Conservation (phyloP, 2,329 filamentous ascomycete species). For the Ceratocystis ficicola region DNA sequence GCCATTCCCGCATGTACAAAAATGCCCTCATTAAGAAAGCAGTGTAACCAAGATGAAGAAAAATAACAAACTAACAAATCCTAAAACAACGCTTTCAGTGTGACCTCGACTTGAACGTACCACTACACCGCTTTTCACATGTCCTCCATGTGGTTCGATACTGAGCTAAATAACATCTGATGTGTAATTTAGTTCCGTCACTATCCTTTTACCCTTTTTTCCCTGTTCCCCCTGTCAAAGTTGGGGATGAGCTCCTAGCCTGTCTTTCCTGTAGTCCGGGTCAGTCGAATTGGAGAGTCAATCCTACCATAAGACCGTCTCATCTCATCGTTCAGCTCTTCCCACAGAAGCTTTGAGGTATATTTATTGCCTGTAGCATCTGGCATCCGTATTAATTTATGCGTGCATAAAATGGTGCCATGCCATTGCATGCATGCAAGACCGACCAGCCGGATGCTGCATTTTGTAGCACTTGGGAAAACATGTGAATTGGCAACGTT, state of each 20-base stretch:
- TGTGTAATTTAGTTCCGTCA: neutral
- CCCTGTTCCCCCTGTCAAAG: neutral
- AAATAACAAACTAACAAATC: neutral
- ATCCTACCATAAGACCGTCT: neutral
- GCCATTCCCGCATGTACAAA: neutral
- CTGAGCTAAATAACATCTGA: neutral
- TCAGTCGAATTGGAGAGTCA: neutral
- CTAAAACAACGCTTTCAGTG: neutral
- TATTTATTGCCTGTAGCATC: neutral
- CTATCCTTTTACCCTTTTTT: neutral
- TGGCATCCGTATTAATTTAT: neutral
- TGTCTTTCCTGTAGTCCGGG: neutral
- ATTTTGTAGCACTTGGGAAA: neutral
- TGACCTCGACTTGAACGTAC: neutral
- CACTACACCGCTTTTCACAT: neutral
- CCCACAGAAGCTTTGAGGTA: neutral
- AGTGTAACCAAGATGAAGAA: conserved; percentile 2
- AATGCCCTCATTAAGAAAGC: too few species aligned
- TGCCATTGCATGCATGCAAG: neutral
- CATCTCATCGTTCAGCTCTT: neutral
- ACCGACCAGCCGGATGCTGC: neutral
- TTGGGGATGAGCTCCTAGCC: neutral
- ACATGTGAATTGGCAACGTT: neutral
- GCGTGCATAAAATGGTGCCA: conserved; percentile 7
- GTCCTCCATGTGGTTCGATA: neutral